These are phyloP conservation scores for Quercus ilex DNA, from an alignment of 306 rosid species.

Conservation along the genomic window DNA sequence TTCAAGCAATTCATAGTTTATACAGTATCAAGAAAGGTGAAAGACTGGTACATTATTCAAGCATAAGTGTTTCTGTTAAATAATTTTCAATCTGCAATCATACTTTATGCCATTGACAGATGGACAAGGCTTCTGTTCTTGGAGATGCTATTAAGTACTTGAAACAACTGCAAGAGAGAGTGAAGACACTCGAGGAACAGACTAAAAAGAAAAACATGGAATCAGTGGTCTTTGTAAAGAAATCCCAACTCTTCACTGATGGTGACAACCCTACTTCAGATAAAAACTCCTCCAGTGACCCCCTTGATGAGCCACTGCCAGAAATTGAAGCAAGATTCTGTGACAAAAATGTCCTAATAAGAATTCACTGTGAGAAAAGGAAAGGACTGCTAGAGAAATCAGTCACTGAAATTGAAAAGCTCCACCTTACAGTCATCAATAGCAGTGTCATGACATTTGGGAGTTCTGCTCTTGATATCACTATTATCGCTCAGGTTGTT, in stretches of 20 bases:
- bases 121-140: constrained; percentile 98
- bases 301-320: constrained; percentile 55
- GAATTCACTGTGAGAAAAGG: constrained; percentile 82
- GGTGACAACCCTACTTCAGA: constrained; percentile 39
- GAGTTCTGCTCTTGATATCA: constrained; percentile 67
- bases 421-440: constrained; percentile 57
- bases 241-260: constrained; percentile 45
- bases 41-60: not conserved
- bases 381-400: constrained; percentile 63
- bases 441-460: constrained; percentile 81
- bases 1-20: not conserved
- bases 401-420: constrained; percentile 65
- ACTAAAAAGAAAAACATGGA: constrained; percentile 53
- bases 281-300: not conserved
- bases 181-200: constrained; percentile 74
- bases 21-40: not conserved
- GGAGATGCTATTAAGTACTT: constrained; percentile 88
- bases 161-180: constrained; percentile 83
- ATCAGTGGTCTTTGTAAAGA: constrained; percentile 72
- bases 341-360: constrained; percentile 72
- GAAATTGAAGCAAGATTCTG: constrained; percentile 85
- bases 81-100: not conserved
- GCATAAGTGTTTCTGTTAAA: not conserved
- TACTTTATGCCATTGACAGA: constrained; percentile 38
- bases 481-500: constrained; percentile 80